Evolutionary conservation across 345 rosid species (phyloP).

Genomic region (Crucihimalaya himalaica): DNA sequence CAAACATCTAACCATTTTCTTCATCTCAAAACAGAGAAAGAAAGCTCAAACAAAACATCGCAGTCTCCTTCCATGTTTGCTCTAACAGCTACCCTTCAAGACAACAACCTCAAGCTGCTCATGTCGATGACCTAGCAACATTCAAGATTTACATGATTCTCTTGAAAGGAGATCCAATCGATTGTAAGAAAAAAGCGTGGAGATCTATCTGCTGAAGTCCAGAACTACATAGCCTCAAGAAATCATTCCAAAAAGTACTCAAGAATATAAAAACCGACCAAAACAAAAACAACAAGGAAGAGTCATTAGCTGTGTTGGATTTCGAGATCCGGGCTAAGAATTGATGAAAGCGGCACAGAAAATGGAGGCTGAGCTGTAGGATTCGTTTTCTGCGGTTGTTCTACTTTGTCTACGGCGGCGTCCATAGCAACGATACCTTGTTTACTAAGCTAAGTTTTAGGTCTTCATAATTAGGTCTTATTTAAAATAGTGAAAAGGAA

Average conservation of each 20-base stretch:
- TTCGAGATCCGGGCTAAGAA: neutral
- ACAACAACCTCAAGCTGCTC: slow-evolving; percentile 45
- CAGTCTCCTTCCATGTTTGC: slow-evolving; percentile 46
- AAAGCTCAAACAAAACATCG: slow-evolving; percentile 41
- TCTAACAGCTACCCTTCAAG: slow-evolving; percentile 53
- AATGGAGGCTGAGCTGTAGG: neutral
- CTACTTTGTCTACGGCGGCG: neutral
- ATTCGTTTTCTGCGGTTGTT: neutral
- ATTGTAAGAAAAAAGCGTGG: slow-evolving; percentile 40
- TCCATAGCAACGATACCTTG: neutral
- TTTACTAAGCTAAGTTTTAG: neutral
- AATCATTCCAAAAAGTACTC: slow-evolving; percentile 45
- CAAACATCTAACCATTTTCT: slow-evolving; percentile 19
- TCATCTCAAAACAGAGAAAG: slow-evolving; percentile 14
- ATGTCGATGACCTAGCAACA: slow-evolving; percentile 37
- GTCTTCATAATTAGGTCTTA: too few relatives aligned
- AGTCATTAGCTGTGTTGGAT: slow-evolving; percentile 28
- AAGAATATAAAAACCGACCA: slow-evolving; percentile 35
- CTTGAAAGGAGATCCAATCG: slow-evolving; percentile 43
- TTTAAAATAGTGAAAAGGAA: too few relatives aligned
- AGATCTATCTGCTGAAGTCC: slow-evolving; percentile 31
- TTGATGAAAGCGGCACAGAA: neutral
- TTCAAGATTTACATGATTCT: slow-evolving; percentile 42
- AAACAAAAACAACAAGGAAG: slow-evolving; percentile 22
- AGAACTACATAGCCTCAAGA: slow-evolving; percentile 48